phyloP scores from a whole-genome alignment of 352 stramenopile species.

The Pythium folliculosum region DNA sequence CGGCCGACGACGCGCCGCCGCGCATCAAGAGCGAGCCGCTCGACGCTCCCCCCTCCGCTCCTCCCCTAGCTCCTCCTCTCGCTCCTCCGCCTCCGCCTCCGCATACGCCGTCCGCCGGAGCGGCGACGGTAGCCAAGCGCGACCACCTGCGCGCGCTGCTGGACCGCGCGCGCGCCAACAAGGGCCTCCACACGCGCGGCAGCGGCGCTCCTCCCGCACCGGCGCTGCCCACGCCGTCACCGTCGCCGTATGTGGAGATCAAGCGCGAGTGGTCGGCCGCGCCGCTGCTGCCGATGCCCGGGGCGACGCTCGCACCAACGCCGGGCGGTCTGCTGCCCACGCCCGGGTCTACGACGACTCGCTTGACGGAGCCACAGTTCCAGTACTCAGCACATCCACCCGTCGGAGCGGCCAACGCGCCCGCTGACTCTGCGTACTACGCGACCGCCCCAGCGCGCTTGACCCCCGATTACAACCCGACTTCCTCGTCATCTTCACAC shows the following conservation, averaged over 20 bases:
- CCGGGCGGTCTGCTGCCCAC: background rate
- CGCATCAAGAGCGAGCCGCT: slow-evolving; percentile 19
- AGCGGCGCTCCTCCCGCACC: background rate
- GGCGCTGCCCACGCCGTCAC: too few species aligned
- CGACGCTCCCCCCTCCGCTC: background rate
- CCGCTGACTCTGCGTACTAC: too few species aligned
- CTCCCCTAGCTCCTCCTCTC: background rate
- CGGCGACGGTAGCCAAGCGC: background rate
- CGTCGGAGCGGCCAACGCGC: too few species aligned
- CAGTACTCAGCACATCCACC: background rate
- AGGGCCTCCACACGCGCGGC: background rate
- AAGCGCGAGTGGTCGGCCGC: slow-evolving; percentile 17
- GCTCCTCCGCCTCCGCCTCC: too few species aligned
- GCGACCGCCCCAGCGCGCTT: too few species aligned
- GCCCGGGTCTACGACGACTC: background rate
- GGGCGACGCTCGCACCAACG: background rate
- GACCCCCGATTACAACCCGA: too few species aligned
- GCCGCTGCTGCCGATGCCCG: slow-evolving; percentile 3
- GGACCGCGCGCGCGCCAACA: slow-evolving; percentile 35
- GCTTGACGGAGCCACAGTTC: background rate
- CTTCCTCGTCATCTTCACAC: background rate
- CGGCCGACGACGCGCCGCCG: background rate
- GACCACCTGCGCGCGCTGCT: slow-evolving; percentile 42
- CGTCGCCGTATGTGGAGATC: background rate
- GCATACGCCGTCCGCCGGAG: background rate